Conservation (phyloP, 2,329 filamentous ascomycete genomes). For the Fusarium lateritium region DNA sequence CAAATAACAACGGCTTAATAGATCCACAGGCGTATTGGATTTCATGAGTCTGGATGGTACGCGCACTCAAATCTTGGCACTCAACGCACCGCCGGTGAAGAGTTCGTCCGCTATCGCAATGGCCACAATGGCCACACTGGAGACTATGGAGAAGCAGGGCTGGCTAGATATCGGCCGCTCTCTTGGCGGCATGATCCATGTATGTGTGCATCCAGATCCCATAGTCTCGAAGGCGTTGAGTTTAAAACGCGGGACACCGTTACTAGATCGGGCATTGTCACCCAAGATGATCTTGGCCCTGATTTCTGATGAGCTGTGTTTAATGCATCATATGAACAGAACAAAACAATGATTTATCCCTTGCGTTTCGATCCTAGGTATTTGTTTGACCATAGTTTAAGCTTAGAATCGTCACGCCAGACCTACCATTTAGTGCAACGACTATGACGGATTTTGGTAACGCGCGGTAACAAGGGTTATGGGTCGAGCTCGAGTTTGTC, state of each 20-base stretch:
- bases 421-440: not conserved
- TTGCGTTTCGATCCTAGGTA: not conserved
- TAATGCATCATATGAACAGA: slow-evolving; percentile 5
- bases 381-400: slow-evolving; percentile 29
- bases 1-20: no score
- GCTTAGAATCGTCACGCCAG: slow-evolving; percentile 19
- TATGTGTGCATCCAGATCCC: slow-evolving; percentile 2
- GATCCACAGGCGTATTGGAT: no score
- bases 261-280: slow-evolving; percentile 9
- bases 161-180: slow-evolving; percentile 5
- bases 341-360: slow-evolving; percentile 3
- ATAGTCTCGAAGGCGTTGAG: slow-evolving; percentile 3
- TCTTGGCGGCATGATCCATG: slow-evolving; percentile 21
- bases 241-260: slow-evolving; percentile 21
- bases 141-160: slow-evolving; percentile 4
- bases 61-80: slow-evolving; percentile 17
- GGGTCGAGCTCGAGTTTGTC: not conserved
- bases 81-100: slow-evolving; percentile 6
- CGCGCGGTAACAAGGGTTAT: slow-evolving; percentile 6
- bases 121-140: not conserved
- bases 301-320: not conserved
- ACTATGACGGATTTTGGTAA: not conserved
- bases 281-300: not conserved
- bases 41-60: not conserved
- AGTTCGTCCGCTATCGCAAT: slow-evolving; percentile 33